Conservation (phyloP, 805 yeast genomes). For the Deakozyma indianensis region DNA sequence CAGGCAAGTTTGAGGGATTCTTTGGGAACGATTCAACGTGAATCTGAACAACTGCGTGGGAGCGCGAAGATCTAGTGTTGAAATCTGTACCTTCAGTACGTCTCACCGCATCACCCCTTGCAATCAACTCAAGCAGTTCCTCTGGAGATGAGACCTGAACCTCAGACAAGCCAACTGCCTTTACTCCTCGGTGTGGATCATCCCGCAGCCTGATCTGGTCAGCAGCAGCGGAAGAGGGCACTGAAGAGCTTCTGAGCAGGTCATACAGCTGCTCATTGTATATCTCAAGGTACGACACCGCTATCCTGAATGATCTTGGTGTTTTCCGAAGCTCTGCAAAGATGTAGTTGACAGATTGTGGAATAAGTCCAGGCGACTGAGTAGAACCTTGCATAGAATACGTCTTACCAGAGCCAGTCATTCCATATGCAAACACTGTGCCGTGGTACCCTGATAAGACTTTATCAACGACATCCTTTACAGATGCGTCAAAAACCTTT, state of each 20-base stretch:
- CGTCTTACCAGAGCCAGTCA: slow-evolving; percentile 91
- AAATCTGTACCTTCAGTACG: slow-evolving; percentile 82
- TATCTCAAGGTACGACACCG: slow-evolving; percentile 67
- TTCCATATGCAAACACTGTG: slow-evolving; percentile 86
- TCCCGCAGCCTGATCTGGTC: slow-evolving; percentile 68
- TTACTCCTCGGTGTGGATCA: slow-evolving; percentile 55
- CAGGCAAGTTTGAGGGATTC: slow-evolving; percentile 17
- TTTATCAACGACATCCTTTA: slow-evolving; percentile 36
- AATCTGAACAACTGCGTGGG: slow-evolving; percentile 79
- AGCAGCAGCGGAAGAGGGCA: slow-evolving; percentile 4
- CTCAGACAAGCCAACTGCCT: slow-evolving; percentile 60
- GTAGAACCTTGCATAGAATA: slow-evolving; percentile 67
- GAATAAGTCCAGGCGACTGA: slow-evolving; percentile 55
- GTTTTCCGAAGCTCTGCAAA: slow-evolving; percentile 26
- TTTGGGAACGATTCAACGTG: slow-evolving; percentile 30
- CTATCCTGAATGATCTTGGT: slow-evolving; percentile 29
- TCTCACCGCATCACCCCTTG: slow-evolving; percentile 58
- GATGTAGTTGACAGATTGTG: slow-evolving; percentile 46
- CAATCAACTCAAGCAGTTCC: slow-evolving; percentile 47
- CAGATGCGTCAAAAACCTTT: slow-evolving; percentile 46
- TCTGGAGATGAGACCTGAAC: slow-evolving; percentile 39
- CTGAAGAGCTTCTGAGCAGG: slow-evolving; percentile 35
- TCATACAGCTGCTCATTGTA: slow-evolving; percentile 82
- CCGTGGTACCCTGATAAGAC: slow-evolving; percentile 68
- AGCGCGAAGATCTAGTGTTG: slow-evolving; percentile 75